Conservation (phyloP, 2,329 filamentous ascomycete genomes). For the Nemania abortiva region DNA sequence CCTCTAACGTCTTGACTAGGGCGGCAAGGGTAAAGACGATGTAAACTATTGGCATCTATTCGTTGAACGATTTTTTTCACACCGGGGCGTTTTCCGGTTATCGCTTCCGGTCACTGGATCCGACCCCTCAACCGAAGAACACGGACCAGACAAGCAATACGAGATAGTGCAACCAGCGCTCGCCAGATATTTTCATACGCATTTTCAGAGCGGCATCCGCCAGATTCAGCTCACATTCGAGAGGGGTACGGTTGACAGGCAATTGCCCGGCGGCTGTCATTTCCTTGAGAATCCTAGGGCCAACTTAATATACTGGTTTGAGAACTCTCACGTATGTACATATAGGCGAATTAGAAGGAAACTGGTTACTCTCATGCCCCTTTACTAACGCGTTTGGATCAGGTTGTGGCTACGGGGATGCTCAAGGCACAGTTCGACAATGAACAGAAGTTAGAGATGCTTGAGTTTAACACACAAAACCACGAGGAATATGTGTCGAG, state of each 20-base stretch:
- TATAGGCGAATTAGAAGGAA: neutral
- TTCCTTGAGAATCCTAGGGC: conserved; percentile 81
- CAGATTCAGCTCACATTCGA: conserved; percentile 90
- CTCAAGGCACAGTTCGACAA: conserved; percentile 83
- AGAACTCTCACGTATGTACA: conserved; percentile 79
- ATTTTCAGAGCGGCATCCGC: conserved; percentile 87
- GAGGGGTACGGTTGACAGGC: conserved; percentile 67
- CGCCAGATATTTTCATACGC: conserved; percentile 88
- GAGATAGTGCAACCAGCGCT: conserved; percentile 86
- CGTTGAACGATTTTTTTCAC: conserved; percentile 84
- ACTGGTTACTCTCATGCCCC: neutral
- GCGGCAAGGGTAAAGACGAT: conserved; percentile 72
- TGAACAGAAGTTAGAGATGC: conserved; percentile 82
- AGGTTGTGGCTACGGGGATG: conserved; percentile 83
- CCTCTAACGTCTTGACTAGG: conserved; percentile 54
- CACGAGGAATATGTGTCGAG: conserved; percentile 89
- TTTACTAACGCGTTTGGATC: conserved; percentile 22
- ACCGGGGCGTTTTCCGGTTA: conserved; percentile 80
- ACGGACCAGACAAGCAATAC: conserved; percentile 77
- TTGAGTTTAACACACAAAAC: conserved; percentile 81
- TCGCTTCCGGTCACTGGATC: conserved; percentile 68
- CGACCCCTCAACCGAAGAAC: conserved; percentile 60
- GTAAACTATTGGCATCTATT: conserved; percentile 83
- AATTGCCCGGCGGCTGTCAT: conserved; percentile 72
- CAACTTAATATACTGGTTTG: conserved; percentile 90